Evolutionary conservation across 768 basidiomycete genomes (phyloP), one percentile per base, ranked within the genome.

Genomic region (Boletus reticuloceps): DNA sequence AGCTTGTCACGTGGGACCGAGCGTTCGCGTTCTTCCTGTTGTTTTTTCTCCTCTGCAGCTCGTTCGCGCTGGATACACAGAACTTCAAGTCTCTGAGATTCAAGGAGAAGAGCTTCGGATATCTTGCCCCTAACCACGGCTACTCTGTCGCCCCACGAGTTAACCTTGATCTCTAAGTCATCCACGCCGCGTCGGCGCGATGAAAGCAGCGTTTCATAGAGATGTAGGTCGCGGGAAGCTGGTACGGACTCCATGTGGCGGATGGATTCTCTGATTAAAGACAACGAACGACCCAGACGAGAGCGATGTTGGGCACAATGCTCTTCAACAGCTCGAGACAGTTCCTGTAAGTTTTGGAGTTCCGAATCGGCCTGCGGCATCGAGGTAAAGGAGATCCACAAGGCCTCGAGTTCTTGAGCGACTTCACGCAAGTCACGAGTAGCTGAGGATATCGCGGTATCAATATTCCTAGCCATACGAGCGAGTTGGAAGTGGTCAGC

Each of bases 241-340:
- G 82, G 76, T 10, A 69, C 56, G 32, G 73, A 61, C n/a, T 85
- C 82, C 75, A 92, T 82, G 22, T 69, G 72, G 19, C 76, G 76
- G 19, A 90, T 71, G 4, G 81, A 68, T 42, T 82, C 80, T 19
- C 79, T 83, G 42, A 85, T 75, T 7, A 77, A 72, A 17, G 82
- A 79, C 41, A 88, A 71, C 0, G 80, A 81, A 22, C 76, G 74
- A 13, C 75, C 68, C 57, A 82, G 72, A 31, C 67, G 64, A 52
- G 69, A 58, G 60, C 74, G 71, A 63, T 75, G 69, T 5, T 64
- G 53, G 43, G 72, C 58, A 46, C 70, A 63, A 45, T 74, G 59
- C 20, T 62, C 56, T 51, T 81, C 75, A 17, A 81, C 58, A 13
- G 73, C 60, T 40, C 61, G 64, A 16, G 68, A 68, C 22, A 84